Percentiles rank a stretch among this genome's conserved stretches.
Conservation (phyloP, 2,329 filamentous ascomycete species). For the Penicillium sp. region DNA sequence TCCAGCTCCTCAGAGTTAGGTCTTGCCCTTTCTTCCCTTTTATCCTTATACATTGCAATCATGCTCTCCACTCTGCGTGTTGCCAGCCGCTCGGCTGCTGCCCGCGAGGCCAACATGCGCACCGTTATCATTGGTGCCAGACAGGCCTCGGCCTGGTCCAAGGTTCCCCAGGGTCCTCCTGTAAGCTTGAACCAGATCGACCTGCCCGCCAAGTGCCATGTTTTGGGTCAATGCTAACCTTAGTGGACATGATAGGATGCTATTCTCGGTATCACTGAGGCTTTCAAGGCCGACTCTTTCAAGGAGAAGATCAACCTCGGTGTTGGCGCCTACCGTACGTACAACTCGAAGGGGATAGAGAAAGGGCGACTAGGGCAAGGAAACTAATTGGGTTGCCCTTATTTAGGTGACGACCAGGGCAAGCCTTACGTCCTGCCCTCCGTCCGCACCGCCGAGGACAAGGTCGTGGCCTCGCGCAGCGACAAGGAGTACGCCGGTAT, state of each 20-base stretch:
- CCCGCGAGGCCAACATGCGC: constrained; percentile 38
- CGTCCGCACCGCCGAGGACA: constrained; percentile 81
- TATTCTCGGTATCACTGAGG: constrained; percentile 71
- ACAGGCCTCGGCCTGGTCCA: constrained; percentile 79
- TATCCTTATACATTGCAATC: constrained; percentile 7
- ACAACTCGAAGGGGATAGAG: neutral
- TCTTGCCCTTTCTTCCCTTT: constrained; percentile 8
- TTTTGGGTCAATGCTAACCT: constrained; percentile 21
- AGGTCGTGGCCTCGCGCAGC: constrained; percentile 68
- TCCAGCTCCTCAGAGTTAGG: constrained; percentile 9
- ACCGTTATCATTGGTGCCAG: constrained; percentile 44
- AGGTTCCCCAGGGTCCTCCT: constrained; percentile 88
- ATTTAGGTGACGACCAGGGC: constrained; percentile 72
- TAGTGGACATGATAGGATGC: constrained; percentile 35
- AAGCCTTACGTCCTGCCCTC: constrained; percentile 97
- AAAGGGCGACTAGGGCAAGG: neutral
- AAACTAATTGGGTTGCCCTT: constrained; percentile 1
- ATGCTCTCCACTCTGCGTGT: constrained; percentile 48
- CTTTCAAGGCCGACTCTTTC: constrained; percentile 95
- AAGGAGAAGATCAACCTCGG: constrained; percentile 97
- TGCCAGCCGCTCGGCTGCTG: constrained; percentile 39
- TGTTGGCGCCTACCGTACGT: constrained; percentile 86
- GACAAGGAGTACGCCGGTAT: constrained; percentile 99
- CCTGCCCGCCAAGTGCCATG: neutral
- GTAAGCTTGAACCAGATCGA: constrained; percentile 52